phyloP scores from a whole-genome alignment of 306 rosid species.

The Quercus gilva region DNA sequence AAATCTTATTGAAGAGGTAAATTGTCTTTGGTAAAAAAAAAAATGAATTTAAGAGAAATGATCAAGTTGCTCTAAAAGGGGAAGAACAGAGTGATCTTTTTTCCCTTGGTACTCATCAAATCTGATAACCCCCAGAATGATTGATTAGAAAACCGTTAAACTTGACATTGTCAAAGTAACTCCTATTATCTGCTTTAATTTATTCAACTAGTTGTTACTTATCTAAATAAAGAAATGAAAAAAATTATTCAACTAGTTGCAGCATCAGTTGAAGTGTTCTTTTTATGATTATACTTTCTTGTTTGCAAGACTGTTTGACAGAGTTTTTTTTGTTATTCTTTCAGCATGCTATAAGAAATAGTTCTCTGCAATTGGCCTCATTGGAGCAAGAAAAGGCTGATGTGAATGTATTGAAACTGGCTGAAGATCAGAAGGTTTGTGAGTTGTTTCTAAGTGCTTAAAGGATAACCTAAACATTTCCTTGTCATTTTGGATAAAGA shows the following conservation, averaged over 20 bases:
- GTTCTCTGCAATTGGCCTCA: conserved; percentile 81
- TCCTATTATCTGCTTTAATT: conserved; percentile 15
- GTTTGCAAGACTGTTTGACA: conserved; percentile 22
- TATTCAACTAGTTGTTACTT: background rate
- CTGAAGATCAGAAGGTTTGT: conserved; percentile 92
- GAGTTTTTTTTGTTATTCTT: conserved; percentile 26
- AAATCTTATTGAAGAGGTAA: background rate
- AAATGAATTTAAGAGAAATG: background rate
- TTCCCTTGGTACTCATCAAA: conserved; percentile 5
- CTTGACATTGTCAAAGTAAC: background rate
- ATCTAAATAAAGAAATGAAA: too few relatives aligned
- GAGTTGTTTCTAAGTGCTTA: conserved; percentile 23
- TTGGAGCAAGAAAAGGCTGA: conserved; percentile 78
- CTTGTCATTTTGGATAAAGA: conserved; percentile 21
- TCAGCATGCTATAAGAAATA: conserved; percentile 61
- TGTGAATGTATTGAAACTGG: conserved; percentile 74
- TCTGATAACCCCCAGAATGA: conserved; percentile 10
- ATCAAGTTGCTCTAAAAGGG: conserved; percentile 7
- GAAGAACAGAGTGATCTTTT: background rate
- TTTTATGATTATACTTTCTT: background rate
- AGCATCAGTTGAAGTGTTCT: background rate
- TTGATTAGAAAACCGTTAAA: conserved; percentile 6
- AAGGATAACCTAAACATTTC: conserved; percentile 20
- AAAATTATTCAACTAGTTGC: background rate
- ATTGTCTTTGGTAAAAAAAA: background rate